Evolutionary conservation across 495 filamentous ascomycete genomes (phyloP).

Genomic region (Beverwykella pulmonaria): DNA sequence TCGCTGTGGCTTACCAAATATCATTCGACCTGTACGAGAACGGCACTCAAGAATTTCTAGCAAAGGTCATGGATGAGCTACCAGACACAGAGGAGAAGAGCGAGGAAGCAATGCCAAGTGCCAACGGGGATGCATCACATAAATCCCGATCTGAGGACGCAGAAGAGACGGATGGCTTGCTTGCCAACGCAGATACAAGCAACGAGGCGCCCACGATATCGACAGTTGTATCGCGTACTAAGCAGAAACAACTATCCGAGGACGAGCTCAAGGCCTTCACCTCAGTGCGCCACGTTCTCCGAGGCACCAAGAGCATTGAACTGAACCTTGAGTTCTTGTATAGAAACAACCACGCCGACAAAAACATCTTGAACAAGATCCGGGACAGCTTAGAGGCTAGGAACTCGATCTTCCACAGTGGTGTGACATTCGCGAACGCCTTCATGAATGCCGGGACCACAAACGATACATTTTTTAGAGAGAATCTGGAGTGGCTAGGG

Average conservation of each 20-base stretch:
- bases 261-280: slow-evolving; percentile 64
- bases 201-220: slow-evolving; percentile 37
- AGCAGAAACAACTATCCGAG: slow-evolving; percentile 38
- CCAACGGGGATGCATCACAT: slow-evolving; percentile 43
- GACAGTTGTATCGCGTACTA: slow-evolving; percentile 44
- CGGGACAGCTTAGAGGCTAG: slow-evolving; percentile 91
- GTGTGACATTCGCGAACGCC: slow-evolving; percentile 94
- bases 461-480: slow-evolving; percentile 94
- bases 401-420: slow-evolving; percentile 98
- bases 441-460: slow-evolving; percentile 99
- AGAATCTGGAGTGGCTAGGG: slow-evolving; percentile 96
- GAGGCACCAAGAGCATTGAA: slow-evolving; percentile 88
- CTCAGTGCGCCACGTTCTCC: slow-evolving; percentile 82
- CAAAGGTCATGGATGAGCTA: slow-evolving; percentile 82
- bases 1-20: slow-evolving; percentile 91
- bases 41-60: slow-evolving; percentile 93
- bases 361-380: slow-evolving; percentile 91
- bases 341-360: slow-evolving; percentile 85
- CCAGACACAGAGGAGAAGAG: slow-evolving; percentile 56
- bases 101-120: slow-evolving; percentile 45
- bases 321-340: slow-evolving; percentile 95
- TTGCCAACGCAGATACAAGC: slow-evolving; percentile 41
- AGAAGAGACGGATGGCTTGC: slow-evolving; percentile 46
- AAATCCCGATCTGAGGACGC: slow-evolving; percentile 49
- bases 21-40: slow-evolving; percentile 98